Percentiles rank a stretch among this genome's conserved stretches.
Conservation (phyloP, 2,329 filamentous ascomycete genomes). For the Neophaeococcomyces mojaviensis region DNA sequence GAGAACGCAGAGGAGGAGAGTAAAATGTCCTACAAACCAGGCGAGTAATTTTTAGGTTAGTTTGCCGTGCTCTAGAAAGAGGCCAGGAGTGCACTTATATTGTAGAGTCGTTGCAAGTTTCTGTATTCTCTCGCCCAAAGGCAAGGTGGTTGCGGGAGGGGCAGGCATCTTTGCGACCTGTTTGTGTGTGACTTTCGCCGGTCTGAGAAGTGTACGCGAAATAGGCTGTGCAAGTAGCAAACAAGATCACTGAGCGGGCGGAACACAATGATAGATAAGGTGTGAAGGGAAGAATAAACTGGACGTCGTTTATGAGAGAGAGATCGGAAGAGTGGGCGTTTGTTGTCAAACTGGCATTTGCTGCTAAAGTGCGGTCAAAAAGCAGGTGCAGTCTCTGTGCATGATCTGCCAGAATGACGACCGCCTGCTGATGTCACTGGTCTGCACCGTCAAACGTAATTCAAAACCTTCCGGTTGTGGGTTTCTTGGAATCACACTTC, state of each 20-base stretch:
- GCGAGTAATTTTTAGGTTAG: conserved; percentile 9
- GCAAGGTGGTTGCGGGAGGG: conserved; percentile 61
- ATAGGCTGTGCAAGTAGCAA: background rate
- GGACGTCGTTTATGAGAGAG: conserved; percentile 3
- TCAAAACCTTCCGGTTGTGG: background rate
- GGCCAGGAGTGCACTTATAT: conserved; percentile 55
- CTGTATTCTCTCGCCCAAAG: conserved; percentile 67
- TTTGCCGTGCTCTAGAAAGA: conserved; percentile 13
- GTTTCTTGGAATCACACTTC: background rate
- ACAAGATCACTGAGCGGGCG: background rate
- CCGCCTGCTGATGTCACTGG: conserved; percentile 1
- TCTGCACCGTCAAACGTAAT: background rate
- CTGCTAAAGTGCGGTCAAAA: conserved; percentile 4
- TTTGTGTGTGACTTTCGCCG: background rate
- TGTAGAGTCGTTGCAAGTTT: conserved; percentile 82
- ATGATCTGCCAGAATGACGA: background rate
- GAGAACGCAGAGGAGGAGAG: conserved; percentile 71
- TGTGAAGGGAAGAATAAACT: background rate
- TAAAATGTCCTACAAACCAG: conserved; percentile 57
- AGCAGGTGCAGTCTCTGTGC: too few relatives aligned
- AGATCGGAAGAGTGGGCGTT: background rate
- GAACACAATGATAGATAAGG: background rate
- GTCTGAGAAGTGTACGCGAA: background rate
- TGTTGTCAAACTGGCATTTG: background rate
- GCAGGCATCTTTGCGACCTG: conserved; percentile 53